phyloP scores from a whole-genome alignment of 208 protist species.

The Acanthamoeba sp. region DNA sequence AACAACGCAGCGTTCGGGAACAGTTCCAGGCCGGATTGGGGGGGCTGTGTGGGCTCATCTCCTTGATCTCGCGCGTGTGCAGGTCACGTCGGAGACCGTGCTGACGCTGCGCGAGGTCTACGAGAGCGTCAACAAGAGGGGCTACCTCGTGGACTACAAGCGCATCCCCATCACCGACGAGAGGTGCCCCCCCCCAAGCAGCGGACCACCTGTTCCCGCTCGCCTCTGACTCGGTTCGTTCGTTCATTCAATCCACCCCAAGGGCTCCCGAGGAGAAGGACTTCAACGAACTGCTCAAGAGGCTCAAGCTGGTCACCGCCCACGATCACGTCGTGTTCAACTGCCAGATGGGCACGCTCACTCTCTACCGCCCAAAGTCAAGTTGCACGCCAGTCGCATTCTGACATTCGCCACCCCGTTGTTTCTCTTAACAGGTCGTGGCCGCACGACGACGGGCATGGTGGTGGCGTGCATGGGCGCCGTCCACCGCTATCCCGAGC shows the following conservation, averaged over 20 bases:
- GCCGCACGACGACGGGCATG: conserved; percentile 73
- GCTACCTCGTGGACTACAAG: conserved; percentile 70
- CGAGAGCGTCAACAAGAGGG: conserved; percentile 69
- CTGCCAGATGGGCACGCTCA: conserved; percentile 68
- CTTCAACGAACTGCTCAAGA: conserved; percentile 51
- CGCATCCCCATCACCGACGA: conserved; percentile 85
- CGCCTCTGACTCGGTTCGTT: too few relatives aligned
- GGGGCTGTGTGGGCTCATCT: too few relatives aligned
- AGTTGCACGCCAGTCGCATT: background rate
- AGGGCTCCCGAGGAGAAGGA: conserved; percentile 76
- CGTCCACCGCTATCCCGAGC: conserved; percentile 10
- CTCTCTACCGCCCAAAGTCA: background rate
- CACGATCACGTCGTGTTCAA: conserved; percentile 58
- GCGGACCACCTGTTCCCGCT: conserved; percentile 12
- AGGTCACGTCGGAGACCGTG: conserved; percentile 36
- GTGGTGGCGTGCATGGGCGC: conserved; percentile 60
- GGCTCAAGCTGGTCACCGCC: background rate
- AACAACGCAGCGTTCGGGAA: too few relatives aligned
- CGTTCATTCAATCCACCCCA: background rate
- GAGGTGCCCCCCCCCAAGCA: conserved; percentile 61
- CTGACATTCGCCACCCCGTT: background rate
- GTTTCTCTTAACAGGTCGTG: conserved; percentile 22
- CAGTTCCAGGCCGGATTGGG: too few relatives aligned
- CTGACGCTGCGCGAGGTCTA: conserved; percentile 77
- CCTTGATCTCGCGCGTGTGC: too few relatives aligned